phyloP scores from a whole-genome alignment of 208 protist species.

The Leptomonas seymouri region DNA sequence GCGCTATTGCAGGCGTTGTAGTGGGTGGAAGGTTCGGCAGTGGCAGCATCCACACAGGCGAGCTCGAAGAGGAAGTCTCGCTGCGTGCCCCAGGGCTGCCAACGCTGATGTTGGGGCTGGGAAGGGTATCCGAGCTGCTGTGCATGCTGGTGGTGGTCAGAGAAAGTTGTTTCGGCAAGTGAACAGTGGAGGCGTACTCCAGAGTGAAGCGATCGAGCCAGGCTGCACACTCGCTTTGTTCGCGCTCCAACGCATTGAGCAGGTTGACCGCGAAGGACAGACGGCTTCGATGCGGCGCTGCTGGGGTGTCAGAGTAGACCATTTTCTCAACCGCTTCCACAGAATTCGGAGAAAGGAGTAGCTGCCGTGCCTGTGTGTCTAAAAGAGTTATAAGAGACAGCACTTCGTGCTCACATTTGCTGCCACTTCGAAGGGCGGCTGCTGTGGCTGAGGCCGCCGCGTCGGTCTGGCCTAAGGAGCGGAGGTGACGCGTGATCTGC shows the following conservation, averaged over 20 bases:
- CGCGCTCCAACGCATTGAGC: constrained; percentile 12
- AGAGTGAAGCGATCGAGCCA: constrained; percentile 23
- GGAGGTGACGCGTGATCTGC: constrained; percentile 14
- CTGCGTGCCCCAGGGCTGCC: constrained; percentile 25
- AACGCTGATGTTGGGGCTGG: constrained; percentile 21
- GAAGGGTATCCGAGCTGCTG: not conserved
- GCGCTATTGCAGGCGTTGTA: not conserved
- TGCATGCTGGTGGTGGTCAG: not conserved
- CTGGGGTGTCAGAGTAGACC: too few species aligned
- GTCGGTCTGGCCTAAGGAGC: not conserved
- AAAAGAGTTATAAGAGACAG: not conserved
- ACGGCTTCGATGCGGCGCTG: not conserved
- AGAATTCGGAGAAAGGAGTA: constrained; percentile 10
- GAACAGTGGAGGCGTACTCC: not conserved
- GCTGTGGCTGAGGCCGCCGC: not conserved
- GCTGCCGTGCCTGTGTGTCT: constrained; percentile 6
- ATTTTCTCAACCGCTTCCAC: not conserved
- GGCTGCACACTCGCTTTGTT: constrained; percentile 5
- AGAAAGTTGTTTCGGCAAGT: constrained; percentile 1
- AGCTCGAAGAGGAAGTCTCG: constrained; percentile 14
- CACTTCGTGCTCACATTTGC: not conserved
- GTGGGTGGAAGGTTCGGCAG: constrained; percentile 12
- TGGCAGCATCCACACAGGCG: constrained; percentile 23
- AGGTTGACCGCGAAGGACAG: constrained; percentile 8
- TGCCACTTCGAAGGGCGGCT: not conserved